Conservation (phyloP, 441 rosid genomes). For the Pelargonium myrrhifolium region DNA sequence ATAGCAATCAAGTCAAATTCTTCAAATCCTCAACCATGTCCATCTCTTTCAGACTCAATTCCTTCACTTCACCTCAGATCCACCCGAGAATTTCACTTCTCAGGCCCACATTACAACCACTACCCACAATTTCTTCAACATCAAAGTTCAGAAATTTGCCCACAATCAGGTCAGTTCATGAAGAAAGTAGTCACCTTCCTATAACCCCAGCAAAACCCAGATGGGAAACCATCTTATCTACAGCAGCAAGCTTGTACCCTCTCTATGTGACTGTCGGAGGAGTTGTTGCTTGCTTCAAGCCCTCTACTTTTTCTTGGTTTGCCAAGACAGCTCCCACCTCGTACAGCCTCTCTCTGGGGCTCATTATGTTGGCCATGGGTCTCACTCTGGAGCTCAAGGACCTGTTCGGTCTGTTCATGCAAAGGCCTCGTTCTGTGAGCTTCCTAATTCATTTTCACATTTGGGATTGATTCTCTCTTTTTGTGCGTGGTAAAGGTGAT, state of each 20-base stretch:
- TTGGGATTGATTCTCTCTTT: background rate
- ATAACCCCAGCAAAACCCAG: conserved; percentile 27
- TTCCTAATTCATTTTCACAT: background rate
- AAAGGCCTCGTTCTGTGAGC: conserved; percentile 50
- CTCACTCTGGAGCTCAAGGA: conserved; percentile 58
- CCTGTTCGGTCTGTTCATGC: conserved; percentile 40
- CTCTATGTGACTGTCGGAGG: conserved; percentile 52
- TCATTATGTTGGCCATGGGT: conserved; percentile 65
- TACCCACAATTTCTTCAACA: conserved; percentile 1
- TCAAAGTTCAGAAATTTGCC: conserved; percentile 14
- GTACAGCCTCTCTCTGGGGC: conserved; percentile 46
- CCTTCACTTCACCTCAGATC: conserved; percentile 15
- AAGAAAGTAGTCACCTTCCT: conserved; percentile 18
- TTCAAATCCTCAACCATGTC: conserved; percentile 18
- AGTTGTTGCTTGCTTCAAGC: conserved; percentile 46
- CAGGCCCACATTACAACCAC: conserved; percentile 6
- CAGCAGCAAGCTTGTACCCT: conserved; percentile 59
- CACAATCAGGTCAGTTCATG: conserved; percentile 17
- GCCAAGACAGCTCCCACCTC: conserved; percentile 40
- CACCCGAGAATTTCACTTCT: conserved; percentile 14
- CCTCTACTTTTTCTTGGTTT: conserved; percentile 53
- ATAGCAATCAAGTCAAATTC: background rate
- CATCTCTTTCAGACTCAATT: conserved; percentile 16
- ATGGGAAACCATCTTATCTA: conserved; percentile 38
- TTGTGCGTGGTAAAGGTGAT: background rate